phyloP scores from a whole-genome alignment of 768 basidiomycete species.

The Calocybe indica region DNA sequence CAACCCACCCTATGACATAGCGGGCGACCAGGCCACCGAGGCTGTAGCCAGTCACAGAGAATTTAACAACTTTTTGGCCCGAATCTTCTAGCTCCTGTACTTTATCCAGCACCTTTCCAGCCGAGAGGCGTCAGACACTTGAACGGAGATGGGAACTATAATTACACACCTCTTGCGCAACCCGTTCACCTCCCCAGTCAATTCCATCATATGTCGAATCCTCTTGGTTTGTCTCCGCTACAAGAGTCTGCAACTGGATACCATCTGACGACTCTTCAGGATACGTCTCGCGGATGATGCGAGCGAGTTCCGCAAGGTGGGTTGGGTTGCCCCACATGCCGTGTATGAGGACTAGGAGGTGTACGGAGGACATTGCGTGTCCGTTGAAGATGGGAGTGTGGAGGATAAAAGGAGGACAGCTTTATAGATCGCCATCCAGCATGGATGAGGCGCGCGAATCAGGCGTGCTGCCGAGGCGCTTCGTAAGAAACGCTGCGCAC shows the following conservation, averaged over 20 bases:
- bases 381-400: background rate
- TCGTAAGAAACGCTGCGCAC: too few species aligned
- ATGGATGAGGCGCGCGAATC: too few species aligned
- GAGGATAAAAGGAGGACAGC: background rate
- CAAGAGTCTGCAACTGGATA: constrained; percentile 52
- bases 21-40: constrained; percentile 81
- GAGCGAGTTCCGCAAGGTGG: constrained; percentile 55
- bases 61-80: constrained; percentile 55
- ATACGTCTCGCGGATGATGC: constrained; percentile 44
- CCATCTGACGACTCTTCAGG: constrained; percentile 24
- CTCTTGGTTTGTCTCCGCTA: constrained; percentile 59
- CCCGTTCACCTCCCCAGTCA: constrained; percentile 79
- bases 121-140: background rate
- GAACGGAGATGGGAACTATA: background rate
- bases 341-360: constrained; percentile 47
- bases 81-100: constrained; percentile 45
- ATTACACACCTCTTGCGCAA: constrained; percentile 64
- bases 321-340: constrained; percentile 81
- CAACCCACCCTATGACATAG: constrained; percentile 65
- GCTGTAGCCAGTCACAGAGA: constrained; percentile 74
- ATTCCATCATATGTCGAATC: constrained; percentile 77
- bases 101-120: constrained; percentile 47
- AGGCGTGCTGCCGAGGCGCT: too few species aligned
- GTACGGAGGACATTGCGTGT: constrained; percentile 23
- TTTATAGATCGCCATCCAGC: background rate